A percentile compares a stretch with the other conserved stretches of the same genome.
Conservation (phyloP, 2,329 filamentous ascomycete genomes). For the Fusarium tanahbumbuense region DNA sequence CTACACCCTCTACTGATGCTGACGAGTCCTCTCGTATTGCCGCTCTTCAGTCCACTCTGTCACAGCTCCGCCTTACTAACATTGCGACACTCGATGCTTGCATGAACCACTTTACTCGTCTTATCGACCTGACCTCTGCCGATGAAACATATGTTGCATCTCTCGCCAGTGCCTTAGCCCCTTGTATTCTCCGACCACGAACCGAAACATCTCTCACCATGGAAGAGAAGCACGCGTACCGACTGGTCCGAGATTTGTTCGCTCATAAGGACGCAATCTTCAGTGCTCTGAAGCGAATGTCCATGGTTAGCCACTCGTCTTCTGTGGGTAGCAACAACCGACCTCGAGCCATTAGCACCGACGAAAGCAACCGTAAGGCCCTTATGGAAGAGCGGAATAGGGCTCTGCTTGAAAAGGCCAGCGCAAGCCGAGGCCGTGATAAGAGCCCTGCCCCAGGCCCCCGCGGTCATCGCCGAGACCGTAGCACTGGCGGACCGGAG, state of each 20-base stretch:
- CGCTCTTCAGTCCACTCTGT: conserved; percentile 94
- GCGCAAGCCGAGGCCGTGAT: conserved; percentile 74
- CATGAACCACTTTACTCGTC: conserved; percentile 96
- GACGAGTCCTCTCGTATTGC: conserved; percentile 84
- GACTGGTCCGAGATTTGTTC: conserved; percentile 91
- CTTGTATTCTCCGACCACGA: conserved; percentile 88
- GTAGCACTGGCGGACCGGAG: conserved; percentile 77
- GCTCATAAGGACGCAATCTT: conserved; percentile 96
- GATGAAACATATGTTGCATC: conserved; percentile 85
- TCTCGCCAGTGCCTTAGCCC: conserved; percentile 80
- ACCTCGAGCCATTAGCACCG: conserved; percentile 89
- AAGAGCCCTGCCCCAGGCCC: conserved; percentile 77
- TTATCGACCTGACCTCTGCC: conserved; percentile 96
- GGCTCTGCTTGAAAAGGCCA: conserved; percentile 77
- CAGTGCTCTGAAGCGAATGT: conserved; percentile 92
- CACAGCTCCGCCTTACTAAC: conserved; percentile 93
- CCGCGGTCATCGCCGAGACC: conserved; percentile 78
- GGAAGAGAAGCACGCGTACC: conserved; percentile 93
- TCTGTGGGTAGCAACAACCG: conserved; percentile 67
- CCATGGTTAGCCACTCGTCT: conserved; percentile 73
- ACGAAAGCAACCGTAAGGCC: conserved; percentile 93
- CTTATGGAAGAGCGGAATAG: conserved; percentile 94
- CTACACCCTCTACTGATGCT: conserved; percentile 79
- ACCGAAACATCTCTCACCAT: conserved; percentile 90
- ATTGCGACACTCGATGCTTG: conserved; percentile 98